phyloP scores from a whole-genome alignment of 2,329 filamentous ascomycete species.

The Malbranchea cinnamomea region DNA sequence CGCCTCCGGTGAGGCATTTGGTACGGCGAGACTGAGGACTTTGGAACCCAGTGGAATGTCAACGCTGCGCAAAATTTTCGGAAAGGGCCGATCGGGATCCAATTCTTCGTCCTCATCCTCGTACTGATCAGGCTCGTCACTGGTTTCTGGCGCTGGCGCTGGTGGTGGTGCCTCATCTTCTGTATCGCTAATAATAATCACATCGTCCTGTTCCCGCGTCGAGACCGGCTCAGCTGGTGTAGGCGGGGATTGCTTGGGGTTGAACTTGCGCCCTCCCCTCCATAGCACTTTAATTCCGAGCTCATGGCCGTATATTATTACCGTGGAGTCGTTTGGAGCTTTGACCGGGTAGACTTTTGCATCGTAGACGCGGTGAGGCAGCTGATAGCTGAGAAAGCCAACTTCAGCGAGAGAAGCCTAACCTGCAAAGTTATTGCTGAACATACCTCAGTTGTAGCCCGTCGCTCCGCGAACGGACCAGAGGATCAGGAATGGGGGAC shows the following conservation, averaged over 20 bases:
- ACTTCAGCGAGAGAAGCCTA: background rate
- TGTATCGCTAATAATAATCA: conserved; percentile 41
- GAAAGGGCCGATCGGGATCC: conserved; percentile 41
- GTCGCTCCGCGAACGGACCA: conserved; percentile 24
- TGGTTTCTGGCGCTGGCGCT: conserved; percentile 15
- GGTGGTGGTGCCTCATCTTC: conserved; percentile 38
- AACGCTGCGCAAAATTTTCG: conserved; percentile 38
- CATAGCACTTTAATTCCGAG: conserved; percentile 44
- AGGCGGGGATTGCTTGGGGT: conserved; percentile 15
- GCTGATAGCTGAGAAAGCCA: conserved; percentile 37
- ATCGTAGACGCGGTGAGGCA: conserved; percentile 42
- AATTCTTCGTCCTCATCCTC: conserved; percentile 43
- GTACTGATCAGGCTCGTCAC: conserved; percentile 25
- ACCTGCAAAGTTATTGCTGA: background rate
- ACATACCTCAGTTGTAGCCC: conserved; percentile 29
- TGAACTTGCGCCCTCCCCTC: conserved; percentile 41
- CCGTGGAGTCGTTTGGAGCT: conserved; percentile 45
- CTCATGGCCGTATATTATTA: conserved; percentile 46
- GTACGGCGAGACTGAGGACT: conserved; percentile 38
- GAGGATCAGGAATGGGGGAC: conserved; percentile 21
- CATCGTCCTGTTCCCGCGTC: conserved; percentile 26
- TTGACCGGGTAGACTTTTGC: conserved; percentile 43
- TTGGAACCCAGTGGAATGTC: conserved; percentile 39
- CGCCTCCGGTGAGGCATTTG: conserved; percentile 29
- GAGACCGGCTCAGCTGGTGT: conserved; percentile 11